Percentiles rank a stretch among this genome's conserved stretches.
Conservation (phyloP, 345 rosid genomes). For the Eutrema heterophyllum region DNA sequence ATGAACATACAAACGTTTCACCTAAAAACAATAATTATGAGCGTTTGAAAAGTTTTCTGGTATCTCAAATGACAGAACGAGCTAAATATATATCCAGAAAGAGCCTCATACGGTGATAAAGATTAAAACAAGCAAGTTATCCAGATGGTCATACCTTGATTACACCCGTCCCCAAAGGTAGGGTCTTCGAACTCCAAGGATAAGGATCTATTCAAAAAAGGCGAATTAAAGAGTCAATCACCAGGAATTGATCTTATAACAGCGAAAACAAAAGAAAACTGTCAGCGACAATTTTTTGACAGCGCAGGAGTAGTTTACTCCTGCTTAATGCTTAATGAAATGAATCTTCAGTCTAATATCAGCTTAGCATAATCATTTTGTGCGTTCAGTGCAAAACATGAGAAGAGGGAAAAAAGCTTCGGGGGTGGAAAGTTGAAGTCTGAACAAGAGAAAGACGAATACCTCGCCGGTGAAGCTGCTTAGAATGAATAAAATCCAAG, state of each 20-base stretch:
- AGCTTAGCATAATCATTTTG: slow-evolving; percentile 35
- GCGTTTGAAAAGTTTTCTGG: not conserved
- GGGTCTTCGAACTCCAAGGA: slow-evolving; percentile 35
- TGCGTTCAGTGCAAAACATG: slow-evolving; percentile 15
- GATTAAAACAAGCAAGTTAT: not conserved
- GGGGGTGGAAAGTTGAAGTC: too few relatives aligned
- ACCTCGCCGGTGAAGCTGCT: slow-evolving; percentile 90
- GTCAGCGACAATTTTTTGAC: not conserved
- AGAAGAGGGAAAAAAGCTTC: not conserved
- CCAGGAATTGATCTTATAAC: not conserved
- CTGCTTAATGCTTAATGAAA: not conserved
- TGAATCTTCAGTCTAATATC: not conserved
- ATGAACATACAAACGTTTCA: not conserved
- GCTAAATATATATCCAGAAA: not conserved
- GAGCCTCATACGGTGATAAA: not conserved
- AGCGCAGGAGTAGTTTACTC: not conserved
- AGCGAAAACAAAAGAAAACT: not conserved
- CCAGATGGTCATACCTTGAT: slow-evolving; percentile 24
- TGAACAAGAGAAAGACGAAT: slow-evolving; percentile 12
- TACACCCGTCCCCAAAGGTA: slow-evolving; percentile 35
- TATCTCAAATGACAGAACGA: not conserved
- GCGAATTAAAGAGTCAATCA: not conserved
- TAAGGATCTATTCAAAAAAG: slow-evolving; percentile 28
- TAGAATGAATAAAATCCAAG: slow-evolving; percentile 87
- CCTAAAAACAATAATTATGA: not conserved